Base-by-base conservation (phyloP, 768 basidiomycete species). In the Lentinus tigrinus region DNA sequence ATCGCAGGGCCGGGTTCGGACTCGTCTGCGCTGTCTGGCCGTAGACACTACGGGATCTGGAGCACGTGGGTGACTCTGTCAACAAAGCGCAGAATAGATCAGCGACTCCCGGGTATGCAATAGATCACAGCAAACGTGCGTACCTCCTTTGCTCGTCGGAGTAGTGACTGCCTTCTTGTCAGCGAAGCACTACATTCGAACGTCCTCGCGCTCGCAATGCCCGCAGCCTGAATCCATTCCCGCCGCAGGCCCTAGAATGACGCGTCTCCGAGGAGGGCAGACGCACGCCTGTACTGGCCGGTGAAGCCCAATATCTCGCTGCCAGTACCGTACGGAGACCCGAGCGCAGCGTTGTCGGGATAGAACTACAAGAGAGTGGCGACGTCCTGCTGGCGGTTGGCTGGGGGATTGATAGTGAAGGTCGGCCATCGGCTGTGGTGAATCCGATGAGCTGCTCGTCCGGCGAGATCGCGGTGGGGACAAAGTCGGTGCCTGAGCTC, bases 311-410 rank as follows among this genome's bases (percentile, higher is more conserved):
- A 81, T 0, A 77, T 77, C 21, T 77, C 63, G 56, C 74, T 72
- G 6, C 80, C 78, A 2, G 79, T 82, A 14, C 70, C 71, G 58
- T 74, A 82, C 0, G 81, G 81, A 1, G 77, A 76, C 3, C 81
- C 81, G 27, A 70, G 56, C 17, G 75, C 65, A 26, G 80, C 76
- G 34, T 69, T 65, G 52, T 77, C 67, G 0, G 79, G 79, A 61
- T 81, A 81, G 3, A 78, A 58, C 19, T 74, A 54, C 0, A 78
- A 56, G 0, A 79, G 24, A 11, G 54, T 58, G 9, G 72, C 62
- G 11, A 31, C 11, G 7, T 31, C 31, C 31, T 31, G 6, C 31
- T 31, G 31, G 31, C 6, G 3, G 31, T 1, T 6, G 7, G 31
- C 31, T 6, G 31, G 31, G 6, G 31, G 31, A 11, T 31, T 11